Conservation (phyloP, 768 basidiomycete species). For the Pleurotus tuber-regium region DNA sequence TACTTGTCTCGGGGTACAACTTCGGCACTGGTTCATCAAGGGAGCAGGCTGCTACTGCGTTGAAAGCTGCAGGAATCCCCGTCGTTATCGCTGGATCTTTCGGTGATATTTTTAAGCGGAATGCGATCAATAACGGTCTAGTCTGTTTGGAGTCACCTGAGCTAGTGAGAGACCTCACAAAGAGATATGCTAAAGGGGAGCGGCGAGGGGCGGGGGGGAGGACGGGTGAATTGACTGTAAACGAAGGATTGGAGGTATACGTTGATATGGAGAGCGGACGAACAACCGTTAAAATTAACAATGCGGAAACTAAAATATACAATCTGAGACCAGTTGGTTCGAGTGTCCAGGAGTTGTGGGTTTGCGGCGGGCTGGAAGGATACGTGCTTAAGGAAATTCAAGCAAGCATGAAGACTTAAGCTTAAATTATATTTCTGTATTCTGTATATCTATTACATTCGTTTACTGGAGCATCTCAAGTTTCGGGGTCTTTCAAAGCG, state of each 20-base stretch:
- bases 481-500: conserved; percentile 33
- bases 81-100: conserved; percentile 97
- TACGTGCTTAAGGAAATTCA: conserved; percentile 80
- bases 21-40: conserved; percentile 98
- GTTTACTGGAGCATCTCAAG: background rate
- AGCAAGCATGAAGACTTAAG: conserved; percentile 10
- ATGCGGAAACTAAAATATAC: conserved; percentile 55
- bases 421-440: background rate
- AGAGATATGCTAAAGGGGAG: conserved; percentile 68
- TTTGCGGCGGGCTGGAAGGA: conserved; percentile 91
- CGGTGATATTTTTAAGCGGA: conserved; percentile 98
- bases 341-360: conserved; percentile 97
- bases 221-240: conserved; percentile 82
- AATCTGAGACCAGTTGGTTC: conserved; percentile 75
- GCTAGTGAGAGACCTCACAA: conserved; percentile 82
- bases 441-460: background rate
- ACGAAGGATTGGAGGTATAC: conserved; percentile 57
- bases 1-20: conserved; percentile 94
- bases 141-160: conserved; percentile 93
- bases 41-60: conserved; percentile 97
- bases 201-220: conserved; percentile 75
- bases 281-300: conserved; percentile 49
- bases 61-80: conserved; percentile 90
- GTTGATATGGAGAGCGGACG: conserved; percentile 71
- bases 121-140: conserved; percentile 97